Evolutionary conservation across 1,284 basidiomycete genomes (phyloP).

Genomic region (Leccinum subspadiceum): DNA sequence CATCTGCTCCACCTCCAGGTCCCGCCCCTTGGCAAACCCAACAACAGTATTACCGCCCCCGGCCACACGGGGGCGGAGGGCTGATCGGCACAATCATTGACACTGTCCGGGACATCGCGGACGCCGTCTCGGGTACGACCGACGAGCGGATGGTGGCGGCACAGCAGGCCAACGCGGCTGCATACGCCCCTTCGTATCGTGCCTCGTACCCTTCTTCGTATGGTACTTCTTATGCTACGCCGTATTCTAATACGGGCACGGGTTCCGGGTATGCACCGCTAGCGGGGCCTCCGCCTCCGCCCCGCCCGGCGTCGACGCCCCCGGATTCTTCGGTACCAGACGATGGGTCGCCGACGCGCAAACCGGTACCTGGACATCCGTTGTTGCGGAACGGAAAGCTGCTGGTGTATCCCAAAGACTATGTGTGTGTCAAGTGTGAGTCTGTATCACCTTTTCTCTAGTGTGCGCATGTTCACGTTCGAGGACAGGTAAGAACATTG

Average conservation of each 20-base stretch:
- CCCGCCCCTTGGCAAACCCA: slow-evolving; percentile 20
- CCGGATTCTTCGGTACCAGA: slow-evolving; percentile 31
- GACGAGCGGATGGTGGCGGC: slow-evolving; percentile 17
- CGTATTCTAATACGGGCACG: background rate
- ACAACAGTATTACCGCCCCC: slow-evolving; percentile 15
- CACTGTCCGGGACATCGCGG: slow-evolving; percentile 30
- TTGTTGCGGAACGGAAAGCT: slow-evolving; percentile 57
- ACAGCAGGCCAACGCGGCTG: slow-evolving; percentile 14
- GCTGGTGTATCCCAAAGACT: slow-evolving; percentile 64
- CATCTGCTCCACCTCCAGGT: background rate
- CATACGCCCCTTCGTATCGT: slow-evolving; percentile 24
- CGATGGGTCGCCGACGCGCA: slow-evolving; percentile 59
- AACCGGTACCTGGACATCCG: slow-evolving; percentile 63
- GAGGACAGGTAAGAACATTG: slow-evolving; percentile 60
- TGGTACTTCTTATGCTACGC: background rate
- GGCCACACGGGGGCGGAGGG: slow-evolving; percentile 21
- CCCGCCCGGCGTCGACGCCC: slow-evolving; percentile 17
- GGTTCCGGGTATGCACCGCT: slow-evolving; percentile 23
- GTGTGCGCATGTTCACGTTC: background rate
- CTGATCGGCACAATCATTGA: slow-evolving; percentile 29
- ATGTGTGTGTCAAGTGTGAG: slow-evolving; percentile 64
- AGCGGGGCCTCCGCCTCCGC: slow-evolving; percentile 18
- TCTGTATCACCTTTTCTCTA: slow-evolving; percentile 7
- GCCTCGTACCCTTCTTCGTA: background rate
- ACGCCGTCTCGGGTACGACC: slow-evolving; percentile 24